A percentile compares a stretch with the other conserved stretches of the same genome.
Conservation (phyloP, 2,329 filamentous ascomycete species). For the Ophiobolus disseminans region DNA sequence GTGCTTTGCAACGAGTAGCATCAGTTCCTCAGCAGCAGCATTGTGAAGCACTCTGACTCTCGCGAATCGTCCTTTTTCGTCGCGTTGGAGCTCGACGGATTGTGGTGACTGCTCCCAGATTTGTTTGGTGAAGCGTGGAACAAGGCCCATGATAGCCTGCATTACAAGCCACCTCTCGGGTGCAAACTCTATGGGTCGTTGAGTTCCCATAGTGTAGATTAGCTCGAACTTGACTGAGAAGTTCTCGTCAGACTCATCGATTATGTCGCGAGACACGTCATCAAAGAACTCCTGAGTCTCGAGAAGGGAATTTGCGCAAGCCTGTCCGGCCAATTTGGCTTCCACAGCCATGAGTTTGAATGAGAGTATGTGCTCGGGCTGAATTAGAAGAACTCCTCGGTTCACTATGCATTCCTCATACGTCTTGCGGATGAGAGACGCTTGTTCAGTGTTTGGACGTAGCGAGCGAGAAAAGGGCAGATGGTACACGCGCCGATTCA, state of each 20-base stretch:
- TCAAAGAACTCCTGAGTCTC: slow-evolving; percentile 57
- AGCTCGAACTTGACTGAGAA: slow-evolving; percentile 68
- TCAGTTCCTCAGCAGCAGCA: slow-evolving; percentile 43
- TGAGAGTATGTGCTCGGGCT: slow-evolving; percentile 70
- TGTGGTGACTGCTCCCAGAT: slow-evolving; percentile 43
- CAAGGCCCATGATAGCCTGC: slow-evolving; percentile 59
- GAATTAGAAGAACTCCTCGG: slow-evolving; percentile 65
- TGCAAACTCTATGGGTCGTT: slow-evolving; percentile 59
- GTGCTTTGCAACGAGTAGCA: slow-evolving; percentile 31
- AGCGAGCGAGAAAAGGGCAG: slow-evolving; percentile 66
- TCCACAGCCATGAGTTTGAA: slow-evolving; percentile 69
- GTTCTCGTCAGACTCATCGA: slow-evolving; percentile 72
- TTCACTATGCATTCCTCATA: slow-evolving; percentile 56
- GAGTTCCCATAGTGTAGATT: slow-evolving; percentile 67
- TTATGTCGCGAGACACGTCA: slow-evolving; percentile 59
- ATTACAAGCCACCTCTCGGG: slow-evolving; percentile 65
- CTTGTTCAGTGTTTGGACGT: slow-evolving; percentile 39
- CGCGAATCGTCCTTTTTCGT: slow-evolving; percentile 53
- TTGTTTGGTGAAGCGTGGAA: slow-evolving; percentile 44
- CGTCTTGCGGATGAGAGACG: slow-evolving; percentile 47
- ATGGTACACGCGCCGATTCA: slow-evolving; percentile 62
- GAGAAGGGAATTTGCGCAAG: slow-evolving; percentile 46
- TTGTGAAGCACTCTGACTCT: slow-evolving; percentile 57
- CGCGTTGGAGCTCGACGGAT: slow-evolving; percentile 54
- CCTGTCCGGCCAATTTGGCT: slow-evolving; percentile 44